These are phyloP conservation scores for Solanum lycopersicoides DNA, from an alignment of 257 asterid species.

Conservation along the genomic window DNA sequence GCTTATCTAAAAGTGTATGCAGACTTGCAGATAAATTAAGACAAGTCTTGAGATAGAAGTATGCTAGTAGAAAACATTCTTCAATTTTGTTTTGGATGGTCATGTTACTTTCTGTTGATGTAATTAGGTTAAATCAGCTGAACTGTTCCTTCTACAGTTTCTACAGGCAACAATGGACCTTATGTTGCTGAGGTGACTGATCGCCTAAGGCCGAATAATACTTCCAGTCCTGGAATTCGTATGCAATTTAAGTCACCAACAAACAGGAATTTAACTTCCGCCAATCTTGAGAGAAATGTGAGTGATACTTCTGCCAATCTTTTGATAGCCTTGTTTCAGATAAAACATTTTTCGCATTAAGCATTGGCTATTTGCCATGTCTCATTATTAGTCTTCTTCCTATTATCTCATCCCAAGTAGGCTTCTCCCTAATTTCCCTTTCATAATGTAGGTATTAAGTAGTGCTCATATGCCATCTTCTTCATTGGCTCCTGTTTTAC, in stretches of 20 bases:
- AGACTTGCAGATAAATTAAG: not conserved
- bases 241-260: slow-evolving; percentile 69
- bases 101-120: not conserved
- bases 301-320: slow-evolving; percentile 11
- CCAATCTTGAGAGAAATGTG: slow-evolving; percentile 64
- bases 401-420: not conserved
- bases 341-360: not conserved
- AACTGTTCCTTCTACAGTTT: slow-evolving; percentile 8
- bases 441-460: slow-evolving; percentile 39
- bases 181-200: slow-evolving; percentile 49
- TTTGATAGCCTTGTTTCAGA: not conserved
- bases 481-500: slow-evolving; percentile 50
- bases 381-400: not conserved
- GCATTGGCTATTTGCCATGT: not conserved
- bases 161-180: slow-evolving; percentile 41
- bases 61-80: not conserved
- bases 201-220: slow-evolving; percentile 45
- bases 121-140: slow-evolving; percentile 1
- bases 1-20: not conserved
- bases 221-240: slow-evolving; percentile 50
- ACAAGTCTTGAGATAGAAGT: not conserved
- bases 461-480: slow-evolving; percentile 48
- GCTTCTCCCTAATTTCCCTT: not conserved
- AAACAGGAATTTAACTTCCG: slow-evolving; percentile 43
- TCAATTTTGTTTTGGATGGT: not conserved